A percentile compares a stretch with the other conserved stretches of the same genome.
Conservation (phyloP, 2,329 filamentous ascomycete genomes). For the Beauveria brongniartii region DNA sequence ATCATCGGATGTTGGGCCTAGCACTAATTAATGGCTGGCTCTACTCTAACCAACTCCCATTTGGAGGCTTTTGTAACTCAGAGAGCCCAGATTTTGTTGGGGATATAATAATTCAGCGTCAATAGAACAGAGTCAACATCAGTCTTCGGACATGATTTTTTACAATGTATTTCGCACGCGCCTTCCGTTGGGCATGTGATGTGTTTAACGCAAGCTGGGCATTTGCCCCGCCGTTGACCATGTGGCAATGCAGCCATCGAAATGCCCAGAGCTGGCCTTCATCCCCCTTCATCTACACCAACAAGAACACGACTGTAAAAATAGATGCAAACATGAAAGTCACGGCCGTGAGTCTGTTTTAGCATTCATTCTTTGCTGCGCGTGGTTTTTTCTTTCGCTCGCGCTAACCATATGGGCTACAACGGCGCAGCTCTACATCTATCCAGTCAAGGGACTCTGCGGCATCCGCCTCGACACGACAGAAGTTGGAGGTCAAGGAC, state of each 20-base stretch:
- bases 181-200: neutral
- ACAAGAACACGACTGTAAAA: neutral
- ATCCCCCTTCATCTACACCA: neutral
- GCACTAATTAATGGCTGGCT: too few relatives aligned
- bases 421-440: conserved; percentile 48
- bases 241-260: neutral
- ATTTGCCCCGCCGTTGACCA: neutral
- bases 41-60: neutral
- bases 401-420: neutral
- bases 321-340: conserved; percentile 14
- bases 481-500: conserved; percentile 51
- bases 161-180: neutral
- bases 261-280: neutral
- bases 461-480: conserved; percentile 47
- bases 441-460: conserved; percentile 67
- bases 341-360: conserved; percentile 19
- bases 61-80: too few relatives aligned
- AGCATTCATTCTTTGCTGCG: neutral
- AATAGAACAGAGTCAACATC: neutral
- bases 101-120: too few relatives aligned
- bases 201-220: neutral
- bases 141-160: neutral
- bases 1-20: too few relatives aligned
- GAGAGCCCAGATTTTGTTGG: too few relatives aligned
- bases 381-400: neutral